Base-by-base conservation (phyloP, 176 grass and related monocot genomes). In the Dendrocalamus sinicus region DNA sequence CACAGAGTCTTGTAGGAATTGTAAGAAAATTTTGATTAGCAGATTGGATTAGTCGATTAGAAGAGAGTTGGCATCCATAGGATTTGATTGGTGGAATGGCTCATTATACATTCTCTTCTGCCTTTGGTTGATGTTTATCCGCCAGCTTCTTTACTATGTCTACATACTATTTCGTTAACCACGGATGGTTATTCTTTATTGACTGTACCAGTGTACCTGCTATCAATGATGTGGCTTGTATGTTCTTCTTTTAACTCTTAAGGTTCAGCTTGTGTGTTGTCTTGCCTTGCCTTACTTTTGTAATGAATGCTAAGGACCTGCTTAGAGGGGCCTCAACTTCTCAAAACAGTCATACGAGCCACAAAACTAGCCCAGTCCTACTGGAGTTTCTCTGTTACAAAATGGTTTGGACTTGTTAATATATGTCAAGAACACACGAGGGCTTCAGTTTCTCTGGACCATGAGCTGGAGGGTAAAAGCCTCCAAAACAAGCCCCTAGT, bases 321-420 rank as follows among this genome's bases (percentile, higher is more conserved):
- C 48, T 73, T 75, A 64, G 44, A 17, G 5, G 12, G 19, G 20
- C 30, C 24, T 62, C 43, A 63, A 73, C 26, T 50, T 73, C 4
- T 50, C 41, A n/a, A 62, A 61, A 41, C 12, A 69, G 4, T 64
- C 12, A 47, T 9, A 23, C 26, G 22, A 73, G 16, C 23, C 4
- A 20, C 28, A 71, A 20, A 7, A 86, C 2, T 26, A 19, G 45
- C 0, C 8, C 2, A 20, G 43, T 45, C 43, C 40, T 63, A 67
- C 8, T 53, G 23, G 8, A 35, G 3, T 20, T 70, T 51, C n/a
- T 47, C 39, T 81, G 30, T 67, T 75, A 51, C 50, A 72, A 53
- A 15, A 70, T 86, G 19, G 6, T 66, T 85, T 86, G 5, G 17
- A 46, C 37, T 37, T 44, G 41, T 86, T 63, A 9, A 50, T 58